Percentiles rank a stretch among this genome's conserved stretches.
These are phyloP conservation scores for Eucalyptus sp. DNA, from an alignment of 345 rosid species.

Conservation along the genomic window DNA sequence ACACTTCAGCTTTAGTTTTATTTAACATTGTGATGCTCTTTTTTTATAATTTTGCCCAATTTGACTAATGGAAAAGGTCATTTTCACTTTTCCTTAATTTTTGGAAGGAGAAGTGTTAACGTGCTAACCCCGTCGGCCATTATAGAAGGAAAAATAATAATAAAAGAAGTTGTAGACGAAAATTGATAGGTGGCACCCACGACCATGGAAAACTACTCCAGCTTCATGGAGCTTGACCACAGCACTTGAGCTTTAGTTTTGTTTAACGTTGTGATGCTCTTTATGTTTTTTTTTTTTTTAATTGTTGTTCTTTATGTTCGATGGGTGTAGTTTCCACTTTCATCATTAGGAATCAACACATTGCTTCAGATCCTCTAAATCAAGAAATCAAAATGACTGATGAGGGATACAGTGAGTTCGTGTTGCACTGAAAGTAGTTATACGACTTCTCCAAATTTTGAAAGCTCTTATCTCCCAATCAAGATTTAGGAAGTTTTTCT, in stretches of 20 bases:
- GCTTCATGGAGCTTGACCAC: not conserved
- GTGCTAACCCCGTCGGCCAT: not conserved
- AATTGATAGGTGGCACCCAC: not conserved
- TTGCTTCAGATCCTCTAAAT: accelerated
- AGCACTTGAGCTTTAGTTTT: not conserved
- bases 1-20: no score
- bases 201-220: not conserved
- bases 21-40: no score
- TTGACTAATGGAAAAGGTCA: not conserved
- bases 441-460: not conserved
- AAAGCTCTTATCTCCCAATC: not conserved
- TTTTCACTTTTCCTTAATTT: not conserved
- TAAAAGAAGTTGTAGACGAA: not conserved
- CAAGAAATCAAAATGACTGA: not conserved
- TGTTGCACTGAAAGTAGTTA: not conserved
- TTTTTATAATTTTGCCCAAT: not conserved
- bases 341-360: not conserved
- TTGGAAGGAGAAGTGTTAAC: not conserved
- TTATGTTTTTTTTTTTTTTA: no score
- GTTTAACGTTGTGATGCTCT: not conserved
- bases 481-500: no score
- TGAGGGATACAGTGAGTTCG: not conserved
- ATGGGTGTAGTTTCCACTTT: not conserved
- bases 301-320: no score
- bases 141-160: not conserved